Evolutionary conservation across 371 early-diverging fungal species (phyloP).

Genomic region (Choanephora cucurbitarum): DNA sequence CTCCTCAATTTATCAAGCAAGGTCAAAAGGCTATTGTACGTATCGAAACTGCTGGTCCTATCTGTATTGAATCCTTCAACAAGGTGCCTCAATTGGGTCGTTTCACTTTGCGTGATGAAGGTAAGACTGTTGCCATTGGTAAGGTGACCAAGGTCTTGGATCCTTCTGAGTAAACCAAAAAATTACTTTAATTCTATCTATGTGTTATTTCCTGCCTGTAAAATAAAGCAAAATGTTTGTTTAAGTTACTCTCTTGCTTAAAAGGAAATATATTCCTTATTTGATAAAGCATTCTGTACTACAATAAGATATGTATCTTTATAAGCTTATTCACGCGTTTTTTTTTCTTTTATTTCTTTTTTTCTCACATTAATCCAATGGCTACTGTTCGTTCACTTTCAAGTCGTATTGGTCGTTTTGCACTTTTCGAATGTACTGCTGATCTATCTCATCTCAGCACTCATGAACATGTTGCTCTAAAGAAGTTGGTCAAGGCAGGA

Average conservation of each 20-base stretch:
- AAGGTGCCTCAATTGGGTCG: slow-evolving; percentile 93
- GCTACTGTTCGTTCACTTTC: slow-evolving; percentile 33
- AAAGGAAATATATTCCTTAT: too few relatives aligned
- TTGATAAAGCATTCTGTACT: too few relatives aligned
- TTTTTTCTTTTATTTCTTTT: neutral
- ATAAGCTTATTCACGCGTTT: too few relatives aligned
- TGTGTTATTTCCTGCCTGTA: too few relatives aligned
- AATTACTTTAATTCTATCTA: too few relatives aligned
- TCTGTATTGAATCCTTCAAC: slow-evolving; percentile 90
- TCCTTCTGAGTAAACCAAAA: slow-evolving; percentile 13
- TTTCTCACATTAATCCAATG: slow-evolving; percentile 25
- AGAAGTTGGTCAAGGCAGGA: slow-evolving; percentile 66
- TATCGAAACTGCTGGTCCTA: slow-evolving; percentile 71
- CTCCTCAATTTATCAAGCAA: slow-evolving; percentile 93
- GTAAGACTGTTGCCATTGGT: slow-evolving; percentile 95
- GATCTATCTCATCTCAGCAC: slow-evolving; percentile 60
- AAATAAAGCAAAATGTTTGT: too few relatives aligned
- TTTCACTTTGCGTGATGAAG: slow-evolving; percentile 96
- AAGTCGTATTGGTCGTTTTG: slow-evolving; percentile 49
- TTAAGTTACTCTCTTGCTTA: too few relatives aligned
- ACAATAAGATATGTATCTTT: too few relatives aligned
- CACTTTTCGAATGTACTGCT: slow-evolving; percentile 58
- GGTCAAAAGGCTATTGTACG: slow-evolving; percentile 85
- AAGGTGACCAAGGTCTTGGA: slow-evolving; percentile 83
- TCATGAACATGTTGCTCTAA: slow-evolving; percentile 66